Conservation (phyloP, 805 yeast species). For the Lipomyces sp. region DNA sequence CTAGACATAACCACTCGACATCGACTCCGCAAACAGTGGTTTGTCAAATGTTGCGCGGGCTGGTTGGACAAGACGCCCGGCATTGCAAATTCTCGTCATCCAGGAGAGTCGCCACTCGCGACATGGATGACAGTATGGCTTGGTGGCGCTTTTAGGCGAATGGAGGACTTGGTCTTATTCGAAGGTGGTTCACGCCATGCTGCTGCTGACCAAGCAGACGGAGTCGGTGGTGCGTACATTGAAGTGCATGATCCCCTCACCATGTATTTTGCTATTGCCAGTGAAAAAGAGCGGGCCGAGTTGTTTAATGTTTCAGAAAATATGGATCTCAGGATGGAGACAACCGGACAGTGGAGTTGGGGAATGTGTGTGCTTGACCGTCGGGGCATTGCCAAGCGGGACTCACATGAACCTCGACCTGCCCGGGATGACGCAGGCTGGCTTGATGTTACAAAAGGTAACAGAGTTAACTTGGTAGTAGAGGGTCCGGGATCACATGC, state of each 20-base stretch:
- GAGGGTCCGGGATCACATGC: slow-evolving; percentile 37
- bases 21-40: slow-evolving; percentile 36
- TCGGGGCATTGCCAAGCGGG: slow-evolving; percentile 42
- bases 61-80: slow-evolving; percentile 16
- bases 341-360: slow-evolving; percentile 48
- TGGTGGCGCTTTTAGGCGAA: slow-evolving; percentile 39
- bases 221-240: slow-evolving; percentile 28
- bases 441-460: slow-evolving; percentile 39
- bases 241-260: slow-evolving; percentile 51
- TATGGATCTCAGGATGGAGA: slow-evolving; percentile 49
- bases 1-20: slow-evolving; percentile 48
- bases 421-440: slow-evolving; percentile 38
- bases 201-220: slow-evolving; percentile 26
- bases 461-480: slow-evolving; percentile 37
- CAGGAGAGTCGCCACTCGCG: slow-evolving; percentile 43
- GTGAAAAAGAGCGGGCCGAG: slow-evolving; percentile 19
- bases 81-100: neutral
- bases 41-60: slow-evolving; percentile 18
- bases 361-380: slow-evolving; percentile 48
- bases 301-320: slow-evolving; percentile 27
- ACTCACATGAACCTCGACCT: slow-evolving; percentile 22
- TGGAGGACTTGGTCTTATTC: slow-evolving; percentile 26
- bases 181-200: slow-evolving; percentile 27
- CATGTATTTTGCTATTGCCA: slow-evolving; percentile 44
- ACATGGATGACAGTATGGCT: slow-evolving; percentile 48